These are phyloP conservation scores for Lonicera japonica DNA, from an alignment of 129 eudicot species.

Conservation along the genomic window DNA sequence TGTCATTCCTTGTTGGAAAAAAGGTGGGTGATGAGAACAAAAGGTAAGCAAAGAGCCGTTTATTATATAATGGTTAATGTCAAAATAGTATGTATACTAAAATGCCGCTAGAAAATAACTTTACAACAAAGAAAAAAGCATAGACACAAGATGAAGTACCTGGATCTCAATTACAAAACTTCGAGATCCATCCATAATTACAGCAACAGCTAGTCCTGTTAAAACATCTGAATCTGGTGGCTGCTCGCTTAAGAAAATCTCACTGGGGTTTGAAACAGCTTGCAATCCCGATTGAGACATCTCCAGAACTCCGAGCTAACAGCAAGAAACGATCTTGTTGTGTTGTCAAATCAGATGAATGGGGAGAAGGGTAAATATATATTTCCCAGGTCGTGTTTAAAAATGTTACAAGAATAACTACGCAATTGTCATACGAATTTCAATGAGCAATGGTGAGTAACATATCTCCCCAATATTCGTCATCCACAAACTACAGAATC, in stretches of 20 bases:
- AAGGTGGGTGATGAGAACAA: not conserved
- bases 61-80: not conserved
- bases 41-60: not conserved
- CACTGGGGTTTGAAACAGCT: conserved; percentile 75
- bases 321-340: not conserved
- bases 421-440: not conserved
- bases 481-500: too few species aligned
- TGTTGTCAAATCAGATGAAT: not conserved
- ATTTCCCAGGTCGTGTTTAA: not conserved
- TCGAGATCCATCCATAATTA: conserved; percentile 83
- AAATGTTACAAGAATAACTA: not conserved
- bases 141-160: conserved; percentile 26
- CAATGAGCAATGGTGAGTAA: too few species aligned
- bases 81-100: not conserved
- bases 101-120: not conserved
- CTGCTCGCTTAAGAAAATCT: conserved; percentile 67
- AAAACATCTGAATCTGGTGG: conserved; percentile 61
- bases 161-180: conserved; percentile 78
- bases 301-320: conserved; percentile 87
- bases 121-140: not conserved
- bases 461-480: too few species aligned
- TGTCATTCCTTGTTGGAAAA: conserved; percentile 1
- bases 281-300: conserved; percentile 79
- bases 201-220: conserved; percentile 84
- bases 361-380: not conserved